Evolutionary conservation across 176 grass and related monocot genomes (phyloP).

Genomic region (Panicum miliaceum): DNA sequence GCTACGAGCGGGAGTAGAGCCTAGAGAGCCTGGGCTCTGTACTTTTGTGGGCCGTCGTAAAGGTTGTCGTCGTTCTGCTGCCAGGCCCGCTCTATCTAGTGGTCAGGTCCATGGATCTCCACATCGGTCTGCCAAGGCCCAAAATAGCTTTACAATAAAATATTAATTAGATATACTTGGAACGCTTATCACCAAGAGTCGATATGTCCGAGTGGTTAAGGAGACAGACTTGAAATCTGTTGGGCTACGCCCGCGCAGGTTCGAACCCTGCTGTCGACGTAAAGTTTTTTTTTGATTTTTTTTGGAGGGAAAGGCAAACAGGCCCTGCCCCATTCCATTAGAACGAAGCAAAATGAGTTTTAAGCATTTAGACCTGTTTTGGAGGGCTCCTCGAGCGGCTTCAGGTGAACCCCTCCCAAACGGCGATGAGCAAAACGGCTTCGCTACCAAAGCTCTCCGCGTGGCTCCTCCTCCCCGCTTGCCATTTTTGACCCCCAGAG

Average conservation of each 20-base stretch:
- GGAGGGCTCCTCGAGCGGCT: too few species aligned
- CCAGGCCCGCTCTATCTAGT: background rate
- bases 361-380: too few species aligned
- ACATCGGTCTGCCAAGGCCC: background rate
- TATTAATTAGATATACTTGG: background rate
- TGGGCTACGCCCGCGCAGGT: constrained; percentile 97
- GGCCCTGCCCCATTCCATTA: too few species aligned
- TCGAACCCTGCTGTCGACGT: constrained; percentile 89
- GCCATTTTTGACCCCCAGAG: too few species aligned
- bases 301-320: too few species aligned
- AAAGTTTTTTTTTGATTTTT: background rate
- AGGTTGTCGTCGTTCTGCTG: background rate
- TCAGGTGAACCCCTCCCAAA: too few species aligned
- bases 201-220: constrained; percentile 99
- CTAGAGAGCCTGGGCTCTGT: background rate
- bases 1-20: background rate
- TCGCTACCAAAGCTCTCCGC: too few species aligned
- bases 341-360: too few species aligned
- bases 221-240: constrained; percentile 95
- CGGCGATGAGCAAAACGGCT: too few species aligned
- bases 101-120: background rate
- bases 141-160: background rate
- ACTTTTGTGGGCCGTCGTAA: background rate
- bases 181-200: background rate
- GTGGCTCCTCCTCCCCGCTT: too few species aligned